These are phyloP conservation scores for Aspergillus sergii DNA, from an alignment of 2,329 filamentous ascomycete genomes.

Conservation along the genomic window DNA sequence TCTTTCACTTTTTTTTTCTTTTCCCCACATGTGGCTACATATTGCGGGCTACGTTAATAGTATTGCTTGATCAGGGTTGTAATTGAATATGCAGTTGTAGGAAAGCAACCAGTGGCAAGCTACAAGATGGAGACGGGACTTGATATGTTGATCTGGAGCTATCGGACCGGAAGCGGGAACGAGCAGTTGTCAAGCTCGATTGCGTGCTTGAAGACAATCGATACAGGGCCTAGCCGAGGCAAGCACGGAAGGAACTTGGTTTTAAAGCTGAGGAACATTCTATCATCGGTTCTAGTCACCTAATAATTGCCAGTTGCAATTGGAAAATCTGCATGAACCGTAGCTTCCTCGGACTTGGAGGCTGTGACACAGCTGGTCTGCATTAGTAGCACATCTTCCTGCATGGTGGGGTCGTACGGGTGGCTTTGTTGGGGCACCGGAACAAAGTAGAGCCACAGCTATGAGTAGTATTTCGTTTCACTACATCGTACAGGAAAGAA, in stretches of 20 bases:
- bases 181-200: not conserved
- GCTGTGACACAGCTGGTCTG: not conserved
- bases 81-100: not conserved
- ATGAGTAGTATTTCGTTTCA: no score
- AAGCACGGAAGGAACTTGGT: not conserved
- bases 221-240: not conserved
- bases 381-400: not conserved
- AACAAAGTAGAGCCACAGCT: no score
- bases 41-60: not conserved
- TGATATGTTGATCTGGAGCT: not conserved
- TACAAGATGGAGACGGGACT: not conserved
- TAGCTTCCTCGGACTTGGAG: not conserved
- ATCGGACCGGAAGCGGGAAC: not conserved
- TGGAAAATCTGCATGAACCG: not conserved
- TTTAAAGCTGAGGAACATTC: no score
- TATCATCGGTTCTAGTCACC: not conserved
- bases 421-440: not conserved
- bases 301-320: not conserved
- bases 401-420: not conserved
- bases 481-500: no score
- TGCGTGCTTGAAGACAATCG: not conserved
- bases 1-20: not conserved
- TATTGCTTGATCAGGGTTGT: not conserved
- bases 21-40: not conserved
- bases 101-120: not conserved